Percentiles rank a stretch among this genome's conserved stretches.
phyloP scores from a whole-genome alignment of 805 yeast species.

The Metschnikowia peoriensis region DNA sequence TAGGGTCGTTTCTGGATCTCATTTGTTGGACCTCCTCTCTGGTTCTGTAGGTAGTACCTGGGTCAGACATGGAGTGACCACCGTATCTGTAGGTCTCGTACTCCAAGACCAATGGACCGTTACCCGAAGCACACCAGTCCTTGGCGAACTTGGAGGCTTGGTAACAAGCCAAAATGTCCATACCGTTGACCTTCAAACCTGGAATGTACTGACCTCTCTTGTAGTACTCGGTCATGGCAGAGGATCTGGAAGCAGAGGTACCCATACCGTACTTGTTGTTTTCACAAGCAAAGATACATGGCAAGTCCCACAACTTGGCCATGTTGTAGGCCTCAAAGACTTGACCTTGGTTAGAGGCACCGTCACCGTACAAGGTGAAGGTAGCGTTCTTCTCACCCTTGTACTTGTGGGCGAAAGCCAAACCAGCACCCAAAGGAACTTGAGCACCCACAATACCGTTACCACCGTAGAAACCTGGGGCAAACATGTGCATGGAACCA shows the following conservation, averaged over 20 bases:
- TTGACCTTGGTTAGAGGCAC: slow-evolving; percentile 99
- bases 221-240: slow-evolving; percentile 95
- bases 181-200: slow-evolving; percentile 97
- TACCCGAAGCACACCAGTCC: slow-evolving; percentile 90
- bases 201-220: slow-evolving; percentile 99
- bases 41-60: slow-evolving; percentile 99
- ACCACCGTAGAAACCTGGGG: slow-evolving; percentile 96
- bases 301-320: slow-evolving; percentile 98
- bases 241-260: slow-evolving; percentile 94
- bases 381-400: slow-evolving; percentile 74
- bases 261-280: slow-evolving; percentile 99
- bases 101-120: slow-evolving; percentile 95
- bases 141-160: slow-evolving; percentile 96
- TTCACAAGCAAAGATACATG: slow-evolving; percentile 93
- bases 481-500: slow-evolving; percentile 99
- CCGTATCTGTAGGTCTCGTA: slow-evolving; percentile 99
- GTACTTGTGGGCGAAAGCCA: slow-evolving; percentile 98
- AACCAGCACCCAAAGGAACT: slow-evolving; percentile 96
- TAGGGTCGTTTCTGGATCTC: slow-evolving; percentile 98
- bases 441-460: slow-evolving; percentile 99
- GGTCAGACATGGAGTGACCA: slow-evolving; percentile 99
- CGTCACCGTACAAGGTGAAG: slow-evolving; percentile 94
- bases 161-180: slow-evolving; percentile 94
- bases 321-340: slow-evolving; percentile 96
- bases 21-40: slow-evolving; percentile 99